Conservation (phyloP, 2,329 filamentous ascomycete species). For the Dryadomyces quercivorus region DNA sequence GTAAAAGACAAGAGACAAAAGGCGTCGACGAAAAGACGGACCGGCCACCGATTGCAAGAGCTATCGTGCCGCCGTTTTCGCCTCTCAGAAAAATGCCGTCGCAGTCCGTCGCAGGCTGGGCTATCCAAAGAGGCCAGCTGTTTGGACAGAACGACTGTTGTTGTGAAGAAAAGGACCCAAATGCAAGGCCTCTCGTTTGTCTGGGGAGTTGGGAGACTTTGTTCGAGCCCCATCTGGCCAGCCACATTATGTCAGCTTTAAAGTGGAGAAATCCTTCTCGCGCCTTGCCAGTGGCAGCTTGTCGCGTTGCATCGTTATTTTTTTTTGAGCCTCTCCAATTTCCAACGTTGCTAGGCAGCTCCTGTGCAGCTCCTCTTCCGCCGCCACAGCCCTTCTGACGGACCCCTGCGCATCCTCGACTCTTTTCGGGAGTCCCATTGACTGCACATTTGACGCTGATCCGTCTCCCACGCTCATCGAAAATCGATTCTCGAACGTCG, state of each 20-base stretch:
- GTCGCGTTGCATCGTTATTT: conserved; percentile 1
- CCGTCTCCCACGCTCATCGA: not conserved
- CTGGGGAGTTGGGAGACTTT: too few species aligned
- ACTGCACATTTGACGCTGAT: not conserved
- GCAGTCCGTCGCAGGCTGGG: not conserved
- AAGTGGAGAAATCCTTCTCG: not conserved
- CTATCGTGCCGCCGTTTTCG: not conserved
- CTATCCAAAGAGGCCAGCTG: too few species aligned
- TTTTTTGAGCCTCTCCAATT: not conserved
- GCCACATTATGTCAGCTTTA: not conserved
- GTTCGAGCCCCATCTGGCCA: not conserved
- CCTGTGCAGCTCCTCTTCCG: not conserved
- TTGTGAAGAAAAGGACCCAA: too few species aligned
- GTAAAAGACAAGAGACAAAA: not conserved
- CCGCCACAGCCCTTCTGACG: not conserved
- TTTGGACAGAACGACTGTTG: too few species aligned
- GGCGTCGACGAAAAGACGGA: not conserved
- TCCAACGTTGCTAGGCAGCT: conserved; percentile 3
- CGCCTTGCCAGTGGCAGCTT: not conserved
- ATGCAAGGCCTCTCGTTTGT: too few species aligned
- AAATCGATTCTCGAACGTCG: not conserved
- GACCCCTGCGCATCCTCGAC: not conserved
- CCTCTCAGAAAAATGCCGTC: not conserved
- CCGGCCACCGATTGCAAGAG: too few species aligned
- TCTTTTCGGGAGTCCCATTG: not conserved